A percentile compares a stretch with the other conserved stretches of the same genome.
phyloP scores from a whole-genome alignment of 1,139 yeast genomes.

The Magnusiomyces paraingens region DNA sequence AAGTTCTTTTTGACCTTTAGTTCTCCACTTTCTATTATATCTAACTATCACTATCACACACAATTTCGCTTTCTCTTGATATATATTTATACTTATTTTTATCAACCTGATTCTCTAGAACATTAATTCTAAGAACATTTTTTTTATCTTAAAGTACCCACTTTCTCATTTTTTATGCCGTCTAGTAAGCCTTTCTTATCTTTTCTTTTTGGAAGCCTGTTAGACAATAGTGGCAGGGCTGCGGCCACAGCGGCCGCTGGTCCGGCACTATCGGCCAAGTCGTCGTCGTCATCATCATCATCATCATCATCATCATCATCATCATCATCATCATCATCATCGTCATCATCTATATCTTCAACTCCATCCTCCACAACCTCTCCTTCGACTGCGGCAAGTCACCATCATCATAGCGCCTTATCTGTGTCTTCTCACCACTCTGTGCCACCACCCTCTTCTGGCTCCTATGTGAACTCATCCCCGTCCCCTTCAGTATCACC shows the following conservation, averaged over 20 bases:
- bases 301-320: conserved; percentile 6
- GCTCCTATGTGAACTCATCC: background rate
- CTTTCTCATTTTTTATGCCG: conserved; percentile 20
- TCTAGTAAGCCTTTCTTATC: conserved; percentile 29
- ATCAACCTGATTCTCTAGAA: no score
- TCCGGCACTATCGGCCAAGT: conserved; percentile 1
- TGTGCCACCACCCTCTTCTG: background rate
- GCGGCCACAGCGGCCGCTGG: conserved; percentile 9
- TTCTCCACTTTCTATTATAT: no score
- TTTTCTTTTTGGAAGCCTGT: conserved; percentile 24
- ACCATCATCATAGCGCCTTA: background rate
- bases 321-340: conserved; percentile 2
- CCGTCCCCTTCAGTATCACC: background rate
- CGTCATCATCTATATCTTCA: conserved; percentile 2
- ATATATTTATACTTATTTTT: no score
- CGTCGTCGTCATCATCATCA: conserved; percentile 8
- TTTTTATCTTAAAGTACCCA: no score
- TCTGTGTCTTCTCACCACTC: background rate
- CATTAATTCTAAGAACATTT: no score
- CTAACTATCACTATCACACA: no score
- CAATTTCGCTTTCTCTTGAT: no score
- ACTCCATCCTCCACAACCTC: background rate
- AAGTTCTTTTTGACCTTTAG: no score
- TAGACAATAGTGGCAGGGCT: conserved; percentile 9
- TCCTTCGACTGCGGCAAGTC: background rate